A percentile compares a stretch with the other conserved stretches of the same genome.
phyloP scores from a whole-genome alignment of 768 basidiomycete genomes.

The Psilocybe azurescens region DNA sequence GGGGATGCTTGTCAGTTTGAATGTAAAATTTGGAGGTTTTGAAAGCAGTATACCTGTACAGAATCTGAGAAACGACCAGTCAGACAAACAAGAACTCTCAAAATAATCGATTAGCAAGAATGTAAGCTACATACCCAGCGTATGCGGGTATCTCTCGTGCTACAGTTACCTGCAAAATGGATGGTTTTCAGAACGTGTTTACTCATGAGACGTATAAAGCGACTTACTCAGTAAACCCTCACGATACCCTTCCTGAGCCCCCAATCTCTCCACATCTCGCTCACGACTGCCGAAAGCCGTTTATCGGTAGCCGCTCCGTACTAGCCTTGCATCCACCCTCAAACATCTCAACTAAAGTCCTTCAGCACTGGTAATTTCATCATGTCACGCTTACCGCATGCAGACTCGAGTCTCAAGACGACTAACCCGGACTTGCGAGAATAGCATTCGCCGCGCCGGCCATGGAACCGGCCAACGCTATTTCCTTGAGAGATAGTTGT shows the following conservation, averaged over 20 bases:
- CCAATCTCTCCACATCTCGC: conserved; percentile 87
- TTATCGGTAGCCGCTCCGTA: conserved; percentile 86
- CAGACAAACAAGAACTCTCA: background rate
- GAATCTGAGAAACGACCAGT: conserved; percentile 48
- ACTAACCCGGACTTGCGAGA: conserved; percentile 85
- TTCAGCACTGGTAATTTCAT: conserved; percentile 28
- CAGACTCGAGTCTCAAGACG: background rate
- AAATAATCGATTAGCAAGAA: background rate
- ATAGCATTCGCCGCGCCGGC: conserved; percentile 92
- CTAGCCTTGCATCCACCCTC: conserved; percentile 98
- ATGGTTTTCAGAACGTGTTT: background rate
- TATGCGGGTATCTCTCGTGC: conserved; percentile 96
- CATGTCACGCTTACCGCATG: background rate
- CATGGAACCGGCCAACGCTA: conserved; percentile 86
- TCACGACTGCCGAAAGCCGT: conserved; percentile 68
- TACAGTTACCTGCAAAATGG: conserved; percentile 71
- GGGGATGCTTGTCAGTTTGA: too few species aligned
- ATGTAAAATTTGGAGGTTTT: too few species aligned
- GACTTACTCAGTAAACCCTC: conserved; percentile 92
- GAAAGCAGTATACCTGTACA: conserved; percentile 57
- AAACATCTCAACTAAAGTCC: conserved; percentile 83
- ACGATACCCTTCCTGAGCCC: conserved; percentile 90
- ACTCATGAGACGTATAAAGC: background rate
- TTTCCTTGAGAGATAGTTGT: conserved; percentile 78
- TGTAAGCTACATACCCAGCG: conserved; percentile 47